Evolutionary conservation across 768 basidiomycete genomes (phyloP).

Genomic region (Lactarius trivialis): DNA sequence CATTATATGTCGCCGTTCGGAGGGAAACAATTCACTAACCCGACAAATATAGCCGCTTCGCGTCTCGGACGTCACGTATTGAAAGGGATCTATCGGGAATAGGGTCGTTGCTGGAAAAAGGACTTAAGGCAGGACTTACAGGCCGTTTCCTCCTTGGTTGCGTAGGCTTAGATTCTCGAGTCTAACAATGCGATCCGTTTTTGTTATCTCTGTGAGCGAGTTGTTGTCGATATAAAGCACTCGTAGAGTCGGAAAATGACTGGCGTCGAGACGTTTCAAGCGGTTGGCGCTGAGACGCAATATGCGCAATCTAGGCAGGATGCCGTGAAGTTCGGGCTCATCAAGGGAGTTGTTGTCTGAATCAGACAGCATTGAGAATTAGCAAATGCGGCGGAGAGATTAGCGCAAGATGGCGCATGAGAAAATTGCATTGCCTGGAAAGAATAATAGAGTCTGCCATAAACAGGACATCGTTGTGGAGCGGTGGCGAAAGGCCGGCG

Average conservation of each 20-base stretch:
- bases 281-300: constrained; percentile 82
- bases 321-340: constrained; percentile 45
- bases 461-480: constrained; percentile 13
- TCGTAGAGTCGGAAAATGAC: constrained; percentile 61
- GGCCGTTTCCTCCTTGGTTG: constrained; percentile 70
- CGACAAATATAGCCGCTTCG: constrained; percentile 91
- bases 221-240: constrained; percentile 94
- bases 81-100: constrained; percentile 36
- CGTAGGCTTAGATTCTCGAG: constrained; percentile 89
- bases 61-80: constrained; percentile 74
- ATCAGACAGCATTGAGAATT: constrained; percentile 9
- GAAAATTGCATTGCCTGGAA: constrained; percentile 3
- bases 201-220: constrained; percentile 42
- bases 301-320: constrained; percentile 69
- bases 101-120: constrained; percentile 5
- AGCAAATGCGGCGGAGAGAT: constrained; percentile 12
- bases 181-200: constrained; percentile 53
- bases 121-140: constrained; percentile 51
- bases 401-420: constrained; percentile 5
- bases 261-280: constrained; percentile 54
- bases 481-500: constrained; percentile 17
- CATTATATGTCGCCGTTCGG: constrained; percentile 19
- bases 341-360: constrained; percentile 69
- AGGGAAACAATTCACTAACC: constrained; percentile 45
- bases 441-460: constrained; percentile 16